Evolutionary conservation across 1,139 yeast genomes (phyloP), one percentile per base, ranked within the genome.

Genomic region (Debaryomyces coudertii): DNA sequence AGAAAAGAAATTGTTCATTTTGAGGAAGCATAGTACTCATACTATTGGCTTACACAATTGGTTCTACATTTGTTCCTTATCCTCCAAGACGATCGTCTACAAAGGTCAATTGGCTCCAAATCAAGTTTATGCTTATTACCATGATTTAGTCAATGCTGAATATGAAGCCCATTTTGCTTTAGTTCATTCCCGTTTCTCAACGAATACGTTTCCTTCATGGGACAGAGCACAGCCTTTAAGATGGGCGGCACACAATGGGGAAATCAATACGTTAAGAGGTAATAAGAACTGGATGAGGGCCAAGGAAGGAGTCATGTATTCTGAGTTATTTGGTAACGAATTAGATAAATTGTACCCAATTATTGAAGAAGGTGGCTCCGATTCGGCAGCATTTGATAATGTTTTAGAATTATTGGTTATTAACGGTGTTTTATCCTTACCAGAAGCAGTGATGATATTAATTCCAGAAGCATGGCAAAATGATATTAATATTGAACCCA

Each of bases 201-300:
- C 99, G 43, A 93, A 93, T 71, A 93, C 99, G 42, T 93, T 93
- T 82, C 99, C 99, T 42, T 88, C 97, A 18, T 93, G 99, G 99
- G 99, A 93, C 71, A 84, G 99, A 71, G 99, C 99, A 31, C 99
- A 93, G 71, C 99, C 99, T 43, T 80, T 92, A 60, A 81, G 99
- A 68, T 87, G 95, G 86, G 92, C 96, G 33, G 99, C 99, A 37
- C 99, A 93, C 73, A 93, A 93, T 68, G 99, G 99, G 77, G 99
- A 93, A 72, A 93, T 93, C 68, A 93, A 93, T 71, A 92, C 99
- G 37, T 76, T 93, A 65, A 82, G 98, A 68, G 99, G 99, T 60
- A 93, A 93, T 79, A 93, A 90, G 71, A 93, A 93, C 69, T 93
- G 98, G 98, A 92, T 93, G 97, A 83, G 97, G 60, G 95, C 99